Evolutionary conservation across 768 basidiomycete genomes (phyloP), one percentile per base, ranked within the genome.

Genomic region (Boletus pseudopeckii): DNA sequence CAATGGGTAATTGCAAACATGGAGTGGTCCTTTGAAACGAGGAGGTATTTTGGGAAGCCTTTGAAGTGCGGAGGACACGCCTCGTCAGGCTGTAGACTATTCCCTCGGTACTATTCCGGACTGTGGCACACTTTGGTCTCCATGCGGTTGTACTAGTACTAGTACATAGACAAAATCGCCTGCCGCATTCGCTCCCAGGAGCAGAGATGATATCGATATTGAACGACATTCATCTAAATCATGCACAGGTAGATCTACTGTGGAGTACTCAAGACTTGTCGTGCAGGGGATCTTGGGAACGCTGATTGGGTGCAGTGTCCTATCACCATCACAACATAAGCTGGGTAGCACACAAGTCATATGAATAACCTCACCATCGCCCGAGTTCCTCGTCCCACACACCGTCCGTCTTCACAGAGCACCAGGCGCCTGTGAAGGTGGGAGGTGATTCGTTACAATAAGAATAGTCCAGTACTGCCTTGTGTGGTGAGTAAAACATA

Each of bases 21-120:
- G 48, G 77, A 75, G 76, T 85, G 85, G 85, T 82, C 83, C 63
- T 86, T 89, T 67, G 81, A 86, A 68, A 83, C 80, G 30, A 77
- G 79, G 59, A 76, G 84, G 34, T 87, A 88, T 72, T 87, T 88
- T 62, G 85, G 43, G 70, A 75, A 55, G 70, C 74, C 40, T 78
- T 80, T 57, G 61, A 74, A 68, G 75, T 86, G 64, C 80, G 75
- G 58, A 64, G 71, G 64, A 78, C 78, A 53, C 72, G 74, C 57
- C 66, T 81, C 45, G 60, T 67, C 51, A 55, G 53, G 45, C 37
- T 57, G 37, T 52, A 53, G 48, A 48, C 45, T 15, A 30, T 33
- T 50, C 41, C 46, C 40, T 53, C 26, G 38, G 18, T 48, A 52
- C 32, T 39, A 42, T 50, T 39, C 40, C 41, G 13, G 44, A 14